Evolutionary conservation across 108 stramenopile genomes (phyloP), one percentile per base, ranked within the genome.

Genomic region (Stephanodiscus minutulus): DNA sequence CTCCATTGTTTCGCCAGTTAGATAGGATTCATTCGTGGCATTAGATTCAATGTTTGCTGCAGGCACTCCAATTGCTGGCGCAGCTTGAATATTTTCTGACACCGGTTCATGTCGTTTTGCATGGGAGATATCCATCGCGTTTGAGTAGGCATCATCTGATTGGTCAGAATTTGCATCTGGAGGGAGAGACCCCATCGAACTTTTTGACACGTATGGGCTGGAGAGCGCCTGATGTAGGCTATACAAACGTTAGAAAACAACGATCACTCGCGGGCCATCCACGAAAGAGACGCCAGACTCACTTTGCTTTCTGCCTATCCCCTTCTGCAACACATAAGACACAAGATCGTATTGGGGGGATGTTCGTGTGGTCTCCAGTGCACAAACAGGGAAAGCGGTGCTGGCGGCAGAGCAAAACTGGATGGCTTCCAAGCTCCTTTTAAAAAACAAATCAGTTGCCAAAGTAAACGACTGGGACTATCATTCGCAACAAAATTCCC

Each of bases 161-260:
- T n/a, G 29, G 31, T 36, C 59, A 17, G 28, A 17, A 60, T 5
- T 1, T 17, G 31, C 29, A 15, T 27, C 12, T 44, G 43, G 13
- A 44, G 43, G 43, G 20, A 24, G 52, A 53, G 59, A 60, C n/a
- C 37, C 59, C 59, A 60, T 60, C 18, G 57, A 41, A 29, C 36
- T 3, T 15, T 22, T 54, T 48, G 47, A 18, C 47, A 20, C 20
- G 18, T 39, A 39, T 39, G 39, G 7, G 39, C 39, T 11, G 11
- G 39, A 4, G 39, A 44, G 43, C 2, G 43, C 43, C 15, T 44
- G 13, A 9, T 44, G 43, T 44, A 15, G 43, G 43, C 15, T 44
- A 12, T 44, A 15, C 43, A 44, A 44, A 44, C 43, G 43, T 44
- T 13, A 15, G 43, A 44, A 13, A 44, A 44, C 43, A 12, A 44